Evolutionary conservation across 2,329 filamentous ascomycete genomes (phyloP).

Genomic region (Cladosporium sp.): DNA sequence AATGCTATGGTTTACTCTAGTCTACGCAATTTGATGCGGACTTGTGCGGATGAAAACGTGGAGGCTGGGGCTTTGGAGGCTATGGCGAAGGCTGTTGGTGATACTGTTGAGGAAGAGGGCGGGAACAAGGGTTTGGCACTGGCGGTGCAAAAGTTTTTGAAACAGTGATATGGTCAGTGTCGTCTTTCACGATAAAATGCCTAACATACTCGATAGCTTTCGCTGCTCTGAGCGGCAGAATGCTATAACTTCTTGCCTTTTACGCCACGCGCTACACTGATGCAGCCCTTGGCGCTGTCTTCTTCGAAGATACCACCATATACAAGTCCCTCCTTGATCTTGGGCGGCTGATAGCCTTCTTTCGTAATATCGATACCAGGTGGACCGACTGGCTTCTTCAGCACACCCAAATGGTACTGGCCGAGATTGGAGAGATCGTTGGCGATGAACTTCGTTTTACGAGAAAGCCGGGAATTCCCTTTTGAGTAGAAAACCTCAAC

Average conservation of each 20-base stretch:
- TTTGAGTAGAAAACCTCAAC: conserved; percentile 55
- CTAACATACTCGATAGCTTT: no score
- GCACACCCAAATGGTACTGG: conserved; percentile 58
- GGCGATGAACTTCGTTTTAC: conserved; percentile 42
- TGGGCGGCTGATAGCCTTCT: conserved; percentile 44
- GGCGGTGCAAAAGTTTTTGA: not conserved
- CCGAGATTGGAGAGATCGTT: conserved; percentile 55
- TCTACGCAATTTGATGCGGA: not conserved
- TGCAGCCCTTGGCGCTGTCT: conserved; percentile 19
- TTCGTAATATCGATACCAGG: conserved; percentile 40
- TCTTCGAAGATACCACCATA: conserved; percentile 52
- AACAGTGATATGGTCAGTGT: not conserved
- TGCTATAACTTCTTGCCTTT: conserved; percentile 6
- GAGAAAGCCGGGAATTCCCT: conserved; percentile 41
- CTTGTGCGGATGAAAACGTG: not conserved
- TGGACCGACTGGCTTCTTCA: conserved; percentile 55
- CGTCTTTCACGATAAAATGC: no score
- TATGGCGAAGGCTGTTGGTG: not conserved
- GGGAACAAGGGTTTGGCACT: not conserved
- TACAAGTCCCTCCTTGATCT: conserved; percentile 50
- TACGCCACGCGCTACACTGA: conserved; percentile 13
- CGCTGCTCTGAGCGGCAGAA: no score
- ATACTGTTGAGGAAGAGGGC: not conserved
- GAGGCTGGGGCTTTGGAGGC: not conserved
- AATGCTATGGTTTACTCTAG: not conserved